Percentiles rank a stretch among this genome's conserved stretches.
Conservation (phyloP, 2,329 filamentous ascomycete species). For the Trichoderma lentiforme region DNA sequence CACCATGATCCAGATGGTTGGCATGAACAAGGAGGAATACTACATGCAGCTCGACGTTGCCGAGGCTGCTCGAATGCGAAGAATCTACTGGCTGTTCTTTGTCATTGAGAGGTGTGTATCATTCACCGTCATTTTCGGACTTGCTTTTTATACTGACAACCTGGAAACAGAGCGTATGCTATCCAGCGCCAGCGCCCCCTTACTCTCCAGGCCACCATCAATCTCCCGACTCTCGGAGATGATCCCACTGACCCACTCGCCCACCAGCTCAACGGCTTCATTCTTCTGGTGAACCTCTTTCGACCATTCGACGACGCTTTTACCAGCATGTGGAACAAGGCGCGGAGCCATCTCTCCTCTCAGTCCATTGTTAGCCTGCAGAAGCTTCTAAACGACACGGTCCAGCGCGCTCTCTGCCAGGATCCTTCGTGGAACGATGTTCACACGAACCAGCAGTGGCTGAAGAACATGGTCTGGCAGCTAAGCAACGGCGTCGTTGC, state of each 20-base stretch:
- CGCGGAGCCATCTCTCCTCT: conserved; percentile 53
- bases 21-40: conserved; percentile 60
- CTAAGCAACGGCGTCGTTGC: conserved; percentile 51
- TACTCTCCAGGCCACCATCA: conserved; percentile 66
- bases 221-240: conserved; percentile 59
- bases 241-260: conserved; percentile 55
- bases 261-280: conserved; percentile 53
- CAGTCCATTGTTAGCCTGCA: conserved; percentile 57
- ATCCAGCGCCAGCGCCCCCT: conserved; percentile 67
- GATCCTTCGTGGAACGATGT: conserved; percentile 56
- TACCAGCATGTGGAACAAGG: conserved; percentile 64
- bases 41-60: conserved; percentile 58
- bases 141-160: not conserved
- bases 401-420: conserved; percentile 50
- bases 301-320: conserved; percentile 64
- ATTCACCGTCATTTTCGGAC: not conserved
- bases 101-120: conserved; percentile 61
- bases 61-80: conserved; percentile 61
- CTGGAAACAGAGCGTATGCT: conserved; percentile 57
- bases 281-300: conserved; percentile 61
- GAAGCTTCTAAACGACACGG: conserved; percentile 57
- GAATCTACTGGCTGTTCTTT: conserved; percentile 71
- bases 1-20: conserved; percentile 61
- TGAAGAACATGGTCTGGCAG: conserved; percentile 63
- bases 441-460: conserved; percentile 60